Evolutionary conservation across 768 basidiomycete species (phyloP).

Genomic region (Lentinula guzmanii): DNA sequence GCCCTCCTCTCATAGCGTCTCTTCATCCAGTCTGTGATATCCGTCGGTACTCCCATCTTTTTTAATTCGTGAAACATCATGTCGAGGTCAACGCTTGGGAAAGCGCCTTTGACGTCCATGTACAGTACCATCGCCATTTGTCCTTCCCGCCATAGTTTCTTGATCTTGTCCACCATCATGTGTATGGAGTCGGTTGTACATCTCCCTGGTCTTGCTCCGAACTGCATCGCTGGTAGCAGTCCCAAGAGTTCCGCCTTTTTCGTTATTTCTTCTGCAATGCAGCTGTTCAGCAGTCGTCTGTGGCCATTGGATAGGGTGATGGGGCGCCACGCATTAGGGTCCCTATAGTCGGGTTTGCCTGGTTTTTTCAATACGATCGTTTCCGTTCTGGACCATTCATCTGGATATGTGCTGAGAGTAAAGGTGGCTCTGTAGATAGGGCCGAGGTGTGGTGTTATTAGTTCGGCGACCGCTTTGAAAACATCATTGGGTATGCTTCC

Average conservation of each 20-base stretch:
- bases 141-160: constrained; percentile 15
- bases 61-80: constrained; percentile 18
- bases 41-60: constrained; percentile 15
- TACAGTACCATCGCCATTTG: constrained; percentile 20
- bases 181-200: constrained; percentile 24
- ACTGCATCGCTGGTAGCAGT: constrained; percentile 20
- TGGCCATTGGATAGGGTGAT: constrained; percentile 21
- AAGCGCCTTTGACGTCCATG: constrained; percentile 23
- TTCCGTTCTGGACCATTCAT: constrained; percentile 4
- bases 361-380: constrained; percentile 22
- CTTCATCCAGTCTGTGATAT: constrained; percentile 1
- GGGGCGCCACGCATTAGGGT: constrained; percentile 25
- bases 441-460: constrained; percentile 18
- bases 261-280: neutral
- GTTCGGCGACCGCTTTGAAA: constrained; percentile 16
- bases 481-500: constrained; percentile 7
- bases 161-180: constrained; percentile 13
- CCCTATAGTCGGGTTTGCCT: constrained; percentile 21
- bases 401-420: constrained; percentile 13
- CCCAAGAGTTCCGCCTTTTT: constrained; percentile 11
- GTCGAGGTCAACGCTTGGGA: constrained; percentile 16
- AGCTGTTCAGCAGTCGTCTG: neutral
- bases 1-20: neutral
- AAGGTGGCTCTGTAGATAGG: constrained; percentile 23
- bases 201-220: constrained; percentile 22